phyloP scores from a whole-genome alignment of 331 rosid species.

The Ulmus americana region DNA sequence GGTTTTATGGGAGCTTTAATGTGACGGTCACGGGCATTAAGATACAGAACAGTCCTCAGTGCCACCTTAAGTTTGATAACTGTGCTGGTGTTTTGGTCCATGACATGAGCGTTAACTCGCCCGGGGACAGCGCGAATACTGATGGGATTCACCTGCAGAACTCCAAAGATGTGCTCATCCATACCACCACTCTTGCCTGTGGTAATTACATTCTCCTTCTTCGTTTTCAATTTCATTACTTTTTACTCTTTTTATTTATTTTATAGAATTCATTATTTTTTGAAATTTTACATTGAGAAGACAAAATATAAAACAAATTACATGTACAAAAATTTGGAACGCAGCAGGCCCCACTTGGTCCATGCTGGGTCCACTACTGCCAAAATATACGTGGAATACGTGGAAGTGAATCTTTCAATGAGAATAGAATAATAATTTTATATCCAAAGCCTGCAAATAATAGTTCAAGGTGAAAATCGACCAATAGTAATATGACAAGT shows the following conservation, averaged over 20 bases:
- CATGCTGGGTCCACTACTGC: too few relatives aligned
- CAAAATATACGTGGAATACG: too few relatives aligned
- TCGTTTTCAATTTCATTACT: too few relatives aligned
- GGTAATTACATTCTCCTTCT: conserved; percentile 43
- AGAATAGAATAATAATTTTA: too few relatives aligned
- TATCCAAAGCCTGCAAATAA: too few relatives aligned
- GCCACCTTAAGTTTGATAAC: conserved; percentile 90
- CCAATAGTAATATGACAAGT: conserved; percentile 29
- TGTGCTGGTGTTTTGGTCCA: conserved; percentile 82
- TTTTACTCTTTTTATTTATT: too few relatives aligned
- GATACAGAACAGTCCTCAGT: conserved; percentile 85
- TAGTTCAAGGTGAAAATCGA: not conserved
- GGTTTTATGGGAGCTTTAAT: conserved; percentile 82
- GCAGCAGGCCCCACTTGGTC: too few relatives aligned
- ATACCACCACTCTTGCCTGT: conserved; percentile 58
- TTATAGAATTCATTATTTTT: too few relatives aligned
- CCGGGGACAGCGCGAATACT: conserved; percentile 82
- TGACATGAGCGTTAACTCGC: conserved; percentile 64
- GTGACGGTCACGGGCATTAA: conserved; percentile 82
- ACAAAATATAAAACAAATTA: too few relatives aligned
- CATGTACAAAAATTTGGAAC: too few relatives aligned
- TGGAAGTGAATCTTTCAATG: too few relatives aligned
- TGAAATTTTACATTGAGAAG: too few relatives aligned
- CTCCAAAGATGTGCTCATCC: conserved; percentile 71
- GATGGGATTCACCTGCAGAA: conserved; percentile 98